These are phyloP conservation scores for Rhodomyrtus psidioides DNA, from an alignment of 441 rosid genomes.

Conservation along the genomic window DNA sequence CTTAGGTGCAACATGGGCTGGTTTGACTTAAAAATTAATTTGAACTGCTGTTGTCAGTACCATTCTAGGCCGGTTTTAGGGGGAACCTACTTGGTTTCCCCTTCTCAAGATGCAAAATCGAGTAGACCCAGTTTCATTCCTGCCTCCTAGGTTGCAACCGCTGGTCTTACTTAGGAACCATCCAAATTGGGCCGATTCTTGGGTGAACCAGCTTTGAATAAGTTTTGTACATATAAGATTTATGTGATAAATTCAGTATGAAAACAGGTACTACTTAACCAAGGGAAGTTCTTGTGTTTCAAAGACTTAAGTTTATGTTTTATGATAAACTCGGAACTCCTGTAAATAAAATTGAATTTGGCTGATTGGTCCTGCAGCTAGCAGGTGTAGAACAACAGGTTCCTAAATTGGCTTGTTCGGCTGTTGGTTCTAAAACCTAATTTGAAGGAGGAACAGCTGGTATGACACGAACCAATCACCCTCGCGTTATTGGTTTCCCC, in stretches of 20 bases:
- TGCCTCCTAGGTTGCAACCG: neutral
- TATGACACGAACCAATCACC: neutral
- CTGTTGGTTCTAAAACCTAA: neutral
- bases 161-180: neutral
- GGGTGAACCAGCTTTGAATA: neutral
- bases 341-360: neutral
- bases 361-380: neutral
- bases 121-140: neutral
- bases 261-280: neutral
- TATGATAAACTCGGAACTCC: neutral
- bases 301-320: neutral
- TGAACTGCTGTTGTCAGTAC: neutral
- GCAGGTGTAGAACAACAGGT: neutral
- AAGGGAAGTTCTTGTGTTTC: neutral
- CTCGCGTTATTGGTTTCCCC: neutral
- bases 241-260: neutral
- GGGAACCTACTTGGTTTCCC: neutral
- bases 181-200: neutral
- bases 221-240: neutral
- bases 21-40: neutral
- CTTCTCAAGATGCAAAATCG: neutral
- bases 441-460: neutral
- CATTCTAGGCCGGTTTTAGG: neutral
- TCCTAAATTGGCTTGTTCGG: neutral
- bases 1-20: neutral